These are phyloP conservation scores for Phytophthora cryptogea DNA, from an alignment of 352 stramenopile species.

Conservation along the genomic window DNA sequence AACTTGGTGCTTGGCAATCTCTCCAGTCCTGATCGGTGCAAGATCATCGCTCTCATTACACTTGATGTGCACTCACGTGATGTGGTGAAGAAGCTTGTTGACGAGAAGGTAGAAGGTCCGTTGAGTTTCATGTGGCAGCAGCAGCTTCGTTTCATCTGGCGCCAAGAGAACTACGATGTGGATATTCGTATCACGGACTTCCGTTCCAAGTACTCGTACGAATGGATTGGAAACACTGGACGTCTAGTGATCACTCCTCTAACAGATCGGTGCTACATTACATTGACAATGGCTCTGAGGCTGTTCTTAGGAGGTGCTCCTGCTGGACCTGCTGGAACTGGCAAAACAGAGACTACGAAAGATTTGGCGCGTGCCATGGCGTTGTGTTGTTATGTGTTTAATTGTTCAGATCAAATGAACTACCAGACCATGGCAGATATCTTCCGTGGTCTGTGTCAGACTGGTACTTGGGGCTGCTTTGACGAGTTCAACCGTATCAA, in stretches of 20 bases:
- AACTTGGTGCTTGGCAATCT: slow-evolving; percentile 92
- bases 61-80: slow-evolving; percentile 96
- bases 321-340: slow-evolving; percentile 92
- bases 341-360: slow-evolving; percentile 90
- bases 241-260: slow-evolving; percentile 96
- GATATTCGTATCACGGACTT: slow-evolving; percentile 98
- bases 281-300: slow-evolving; percentile 95
- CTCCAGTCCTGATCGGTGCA: slow-evolving; percentile 89
- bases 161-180: slow-evolving; percentile 94
- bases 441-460: slow-evolving; percentile 85
- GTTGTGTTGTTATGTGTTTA: slow-evolving; percentile 90
- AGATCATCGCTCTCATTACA: slow-evolving; percentile 96
- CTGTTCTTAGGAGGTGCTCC: slow-evolving; percentile 96
- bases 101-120: slow-evolving; percentile 89
- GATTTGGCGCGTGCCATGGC: slow-evolving; percentile 86
- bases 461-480: slow-evolving; percentile 88
- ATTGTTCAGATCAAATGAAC: slow-evolving; percentile 91
- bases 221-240: slow-evolving; percentile 90
- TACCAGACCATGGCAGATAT: slow-evolving; percentile 91
- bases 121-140: slow-evolving; percentile 90
- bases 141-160: slow-evolving; percentile 89
- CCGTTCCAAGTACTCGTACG: slow-evolving; percentile 92
- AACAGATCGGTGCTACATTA: slow-evolving; percentile 98
- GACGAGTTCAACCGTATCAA: slow-evolving; percentile 92
- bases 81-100: slow-evolving; percentile 90